These are phyloP conservation scores for Medicago arabica DNA, from an alignment of 306 rosid species.

Conservation along the genomic window DNA sequence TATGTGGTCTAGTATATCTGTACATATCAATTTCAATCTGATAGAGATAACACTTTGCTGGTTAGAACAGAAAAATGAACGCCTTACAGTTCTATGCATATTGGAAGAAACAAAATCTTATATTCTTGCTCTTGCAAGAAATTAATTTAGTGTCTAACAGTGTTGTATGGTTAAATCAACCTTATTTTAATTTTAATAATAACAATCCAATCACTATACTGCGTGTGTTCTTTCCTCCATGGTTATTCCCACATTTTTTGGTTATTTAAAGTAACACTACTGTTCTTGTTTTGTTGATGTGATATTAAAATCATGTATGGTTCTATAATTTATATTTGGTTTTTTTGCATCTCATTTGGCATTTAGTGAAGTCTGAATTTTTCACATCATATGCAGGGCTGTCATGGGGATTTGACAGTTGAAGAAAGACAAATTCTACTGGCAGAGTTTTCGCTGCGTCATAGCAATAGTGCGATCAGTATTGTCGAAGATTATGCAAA, in stretches of 20 bases:
- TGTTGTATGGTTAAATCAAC: background rate
- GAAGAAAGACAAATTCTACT: slow-evolving; percentile 81
- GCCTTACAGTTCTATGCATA: too few relatives aligned
- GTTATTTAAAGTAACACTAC: background rate
- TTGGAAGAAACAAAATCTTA: too few relatives aligned
- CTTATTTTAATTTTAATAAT: background rate
- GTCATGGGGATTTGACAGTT: slow-evolving; percentile 75
- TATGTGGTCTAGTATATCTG: slow-evolving; percentile 11
- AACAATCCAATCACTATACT: background rate
- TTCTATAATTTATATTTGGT: background rate
- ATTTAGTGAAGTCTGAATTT: background rate
- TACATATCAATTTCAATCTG: too few relatives aligned
- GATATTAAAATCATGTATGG: slow-evolving; percentile 6
- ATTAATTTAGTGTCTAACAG: too few relatives aligned
- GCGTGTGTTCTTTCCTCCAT: slow-evolving; percentile 6
- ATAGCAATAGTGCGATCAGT: slow-evolving; percentile 66
- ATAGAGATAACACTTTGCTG: too few relatives aligned
- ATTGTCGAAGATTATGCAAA: slow-evolving; percentile 70
- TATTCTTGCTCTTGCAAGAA: too few relatives aligned
- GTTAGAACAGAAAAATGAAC: too few relatives aligned
- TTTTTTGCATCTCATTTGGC: slow-evolving; percentile 9
- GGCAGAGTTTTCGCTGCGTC: slow-evolving; percentile 85
- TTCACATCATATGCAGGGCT: slow-evolving; percentile 59
- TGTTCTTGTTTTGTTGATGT: background rate
- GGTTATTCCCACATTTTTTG: background rate